Conservation (phyloP, 768 basidiomycete species). For the Tulasnella sp. region DNA sequence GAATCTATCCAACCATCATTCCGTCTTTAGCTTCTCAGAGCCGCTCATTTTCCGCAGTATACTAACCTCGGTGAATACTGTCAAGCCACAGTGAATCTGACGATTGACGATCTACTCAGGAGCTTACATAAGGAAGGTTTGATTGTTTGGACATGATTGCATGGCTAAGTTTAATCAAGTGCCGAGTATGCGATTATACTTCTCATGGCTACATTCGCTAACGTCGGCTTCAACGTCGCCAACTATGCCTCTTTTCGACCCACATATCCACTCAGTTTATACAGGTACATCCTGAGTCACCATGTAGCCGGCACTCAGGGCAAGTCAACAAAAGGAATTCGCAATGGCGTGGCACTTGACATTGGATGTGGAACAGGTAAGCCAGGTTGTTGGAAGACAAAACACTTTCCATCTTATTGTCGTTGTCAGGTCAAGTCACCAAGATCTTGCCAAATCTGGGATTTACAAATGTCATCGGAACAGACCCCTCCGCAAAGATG, state of each 20-base stretch:
- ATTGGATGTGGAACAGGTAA: conserved; percentile 77
- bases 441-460: conserved; percentile 33
- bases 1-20: too few species aligned
- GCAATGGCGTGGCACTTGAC: conserved; percentile 50
- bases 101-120: too few species aligned
- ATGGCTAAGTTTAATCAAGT: too few species aligned
- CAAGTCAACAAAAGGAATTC: conserved; percentile 20
- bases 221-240: conserved; percentile 51
- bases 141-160: too few species aligned
- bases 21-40: too few species aligned
- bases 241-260: conserved; percentile 58
- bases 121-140: too few species aligned
- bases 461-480: conserved; percentile 52
- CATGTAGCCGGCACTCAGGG: too few species aligned
- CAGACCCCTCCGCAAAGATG: conserved; percentile 71
- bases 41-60: too few species aligned
- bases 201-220: conserved; percentile 74
- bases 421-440: conserved; percentile 52
- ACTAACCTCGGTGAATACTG: too few species aligned
- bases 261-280: conserved; percentile 55
- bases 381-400: conserved; percentile 18
- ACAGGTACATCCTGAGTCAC: conserved; percentile 47
- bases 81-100: too few species aligned
- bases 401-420: conserved; percentile 9
- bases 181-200: too few species aligned